phyloP scores from a whole-genome alignment of 75 land plant genomes.

The Azolla pinnata region DNA sequence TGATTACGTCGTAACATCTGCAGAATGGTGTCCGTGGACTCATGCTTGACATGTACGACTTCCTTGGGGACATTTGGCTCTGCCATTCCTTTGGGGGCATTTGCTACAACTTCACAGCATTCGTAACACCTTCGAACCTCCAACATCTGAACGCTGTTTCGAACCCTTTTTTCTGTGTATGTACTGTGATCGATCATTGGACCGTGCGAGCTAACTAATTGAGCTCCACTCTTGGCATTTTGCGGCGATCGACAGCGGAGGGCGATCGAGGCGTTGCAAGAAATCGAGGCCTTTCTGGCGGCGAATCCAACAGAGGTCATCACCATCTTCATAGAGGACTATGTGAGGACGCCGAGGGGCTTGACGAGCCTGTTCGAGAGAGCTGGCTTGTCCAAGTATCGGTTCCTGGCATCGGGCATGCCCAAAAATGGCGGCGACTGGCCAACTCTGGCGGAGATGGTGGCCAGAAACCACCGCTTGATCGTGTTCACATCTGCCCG shows the following conservation, averaged over 20 bases:
- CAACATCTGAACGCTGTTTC: no score
- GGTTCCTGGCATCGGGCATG: constrained; percentile 70
- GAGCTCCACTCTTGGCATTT: no score
- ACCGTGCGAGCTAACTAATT: no score
- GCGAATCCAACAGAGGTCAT: constrained; percentile 55
- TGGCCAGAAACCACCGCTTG: constrained; percentile 47
- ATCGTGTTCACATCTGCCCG: constrained; percentile 60
- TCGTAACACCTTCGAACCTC: constrained; percentile 40
- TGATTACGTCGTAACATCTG: background rate
- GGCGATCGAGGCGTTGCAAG: constrained; percentile 56
- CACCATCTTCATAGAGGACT: constrained; percentile 82
- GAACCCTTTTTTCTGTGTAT: no score
- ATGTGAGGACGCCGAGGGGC: constrained; percentile 45
- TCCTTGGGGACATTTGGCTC: constrained; percentile 54
- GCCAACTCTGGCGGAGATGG: constrained; percentile 68
- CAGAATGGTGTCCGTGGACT: constrained; percentile 70
- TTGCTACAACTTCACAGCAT: constrained; percentile 56
- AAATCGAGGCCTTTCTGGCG: constrained; percentile 44
- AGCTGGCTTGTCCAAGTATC: constrained; percentile 59
- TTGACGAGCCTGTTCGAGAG: constrained; percentile 49
- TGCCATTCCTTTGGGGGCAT: constrained; percentile 69
- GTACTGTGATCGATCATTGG: no score
- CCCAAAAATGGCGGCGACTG: constrained; percentile 64
- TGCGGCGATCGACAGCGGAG: constrained; percentile 79
- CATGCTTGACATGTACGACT: constrained; percentile 81